Evolutionary conservation across 306 rosid genomes (phyloP).

Genomic region (Cucurbita pepo): DNA sequence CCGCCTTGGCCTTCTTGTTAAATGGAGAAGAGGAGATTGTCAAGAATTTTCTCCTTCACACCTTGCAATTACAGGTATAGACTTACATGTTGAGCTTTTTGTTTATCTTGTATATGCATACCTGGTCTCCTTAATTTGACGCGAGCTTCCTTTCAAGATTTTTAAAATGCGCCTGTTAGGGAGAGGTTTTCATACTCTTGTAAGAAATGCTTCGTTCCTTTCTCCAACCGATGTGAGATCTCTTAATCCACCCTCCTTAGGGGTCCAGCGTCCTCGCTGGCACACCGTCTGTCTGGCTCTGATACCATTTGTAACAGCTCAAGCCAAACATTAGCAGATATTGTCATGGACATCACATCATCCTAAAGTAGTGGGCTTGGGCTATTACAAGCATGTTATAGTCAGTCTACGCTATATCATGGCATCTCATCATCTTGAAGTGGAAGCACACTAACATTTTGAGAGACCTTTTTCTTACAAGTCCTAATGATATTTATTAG

Average conservation of each 20-base stretch:
- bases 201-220: too few species aligned
- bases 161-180: too few species aligned
- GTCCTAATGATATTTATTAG: not conserved
- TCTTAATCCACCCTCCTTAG: too few species aligned
- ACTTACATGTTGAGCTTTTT: not conserved
- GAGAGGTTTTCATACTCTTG: too few species aligned
- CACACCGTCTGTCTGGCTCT: too few species aligned
- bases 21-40: slow-evolving; percentile 77
- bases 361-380: too few species aligned
- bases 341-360: too few species aligned
- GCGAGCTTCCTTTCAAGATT: too few species aligned
- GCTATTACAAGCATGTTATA: not conserved
- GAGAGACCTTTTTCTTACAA: not conserved
- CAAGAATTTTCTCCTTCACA: slow-evolving; percentile 76
- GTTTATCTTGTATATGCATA: not conserved
- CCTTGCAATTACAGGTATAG: slow-evolving; percentile 75
- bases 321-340: too few species aligned
- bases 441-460: not conserved
- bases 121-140: not conserved
- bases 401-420: not conserved
- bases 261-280: too few species aligned
- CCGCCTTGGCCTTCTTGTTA: slow-evolving; percentile 78
- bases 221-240: too few species aligned
- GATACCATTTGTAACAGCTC: too few species aligned
- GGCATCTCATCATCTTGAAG: not conserved